Conservation (phyloP, 768 basidiomycete species). For the Daedaleopsis sinensis region DNA sequence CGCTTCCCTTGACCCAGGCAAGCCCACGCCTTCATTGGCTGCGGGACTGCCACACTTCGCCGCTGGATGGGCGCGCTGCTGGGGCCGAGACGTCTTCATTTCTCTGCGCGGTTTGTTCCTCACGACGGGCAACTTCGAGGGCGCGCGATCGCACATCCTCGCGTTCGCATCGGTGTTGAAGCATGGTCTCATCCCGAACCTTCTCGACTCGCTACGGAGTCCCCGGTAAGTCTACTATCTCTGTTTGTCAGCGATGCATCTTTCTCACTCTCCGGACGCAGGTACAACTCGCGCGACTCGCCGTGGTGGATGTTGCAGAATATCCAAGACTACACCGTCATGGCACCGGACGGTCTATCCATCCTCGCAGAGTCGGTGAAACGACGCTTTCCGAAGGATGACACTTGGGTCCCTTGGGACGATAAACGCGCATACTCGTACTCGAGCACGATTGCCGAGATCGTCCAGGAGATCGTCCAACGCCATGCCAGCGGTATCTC, state of each 20-base stretch:
- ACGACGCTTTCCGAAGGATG: conserved; percentile 94
- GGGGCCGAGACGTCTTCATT: conserved; percentile 96
- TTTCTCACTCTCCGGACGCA: conserved; percentile 27
- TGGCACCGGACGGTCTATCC: conserved; percentile 81
- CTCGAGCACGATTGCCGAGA: conserved; percentile 85
- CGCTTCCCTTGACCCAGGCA: conserved; percentile 81
- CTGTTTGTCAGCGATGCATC: background rate
- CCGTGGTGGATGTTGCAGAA: conserved; percentile 99
- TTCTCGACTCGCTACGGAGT: conserved; percentile 85
- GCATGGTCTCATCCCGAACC: conserved; percentile 95
- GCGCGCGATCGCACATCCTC: conserved; percentile 87
- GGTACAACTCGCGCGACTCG: conserved; percentile 95
- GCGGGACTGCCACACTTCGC: conserved; percentile 96
- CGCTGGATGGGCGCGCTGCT: conserved; percentile 92
- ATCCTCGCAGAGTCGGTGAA: conserved; percentile 82
- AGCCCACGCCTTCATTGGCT: conserved; percentile 79
- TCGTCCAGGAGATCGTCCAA: conserved; percentile 95
- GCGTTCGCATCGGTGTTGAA: conserved; percentile 93
- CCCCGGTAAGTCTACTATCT: conserved; percentile 60
- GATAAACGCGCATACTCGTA: conserved; percentile 82
- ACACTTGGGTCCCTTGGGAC: conserved; percentile 92
- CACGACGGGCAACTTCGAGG: conserved; percentile 87
- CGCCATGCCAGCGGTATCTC: conserved; percentile 90
- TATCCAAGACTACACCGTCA: conserved; percentile 90
- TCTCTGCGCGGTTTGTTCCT: conserved; percentile 92